Conservation (phyloP, 176 grass and related monocot genomes). For the Bonia amplexicaulis region DNA sequence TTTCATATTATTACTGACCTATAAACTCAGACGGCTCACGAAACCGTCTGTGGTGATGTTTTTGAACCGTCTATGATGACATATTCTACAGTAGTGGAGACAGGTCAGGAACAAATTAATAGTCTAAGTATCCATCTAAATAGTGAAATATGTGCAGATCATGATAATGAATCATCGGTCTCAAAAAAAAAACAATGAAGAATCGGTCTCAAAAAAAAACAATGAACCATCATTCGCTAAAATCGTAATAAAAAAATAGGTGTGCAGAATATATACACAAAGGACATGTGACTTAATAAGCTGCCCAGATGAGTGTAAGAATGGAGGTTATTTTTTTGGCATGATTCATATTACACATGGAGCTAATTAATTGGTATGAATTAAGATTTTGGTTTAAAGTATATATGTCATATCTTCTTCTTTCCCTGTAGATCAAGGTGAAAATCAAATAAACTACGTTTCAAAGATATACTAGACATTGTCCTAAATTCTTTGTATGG, state of each 20-base stretch:
- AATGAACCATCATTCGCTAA: neutral
- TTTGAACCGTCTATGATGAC: no score
- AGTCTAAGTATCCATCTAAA: neutral
- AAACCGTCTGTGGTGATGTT: no score
- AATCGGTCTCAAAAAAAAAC: no score
- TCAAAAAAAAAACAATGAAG: no score
- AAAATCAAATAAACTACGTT: neutral
- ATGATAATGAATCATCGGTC: neutral
- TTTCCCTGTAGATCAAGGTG: neutral
- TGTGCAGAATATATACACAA: neutral
- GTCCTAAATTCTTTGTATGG: neutral
- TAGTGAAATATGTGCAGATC: neutral
- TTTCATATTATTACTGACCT: no score
- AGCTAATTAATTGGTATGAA: neutral
- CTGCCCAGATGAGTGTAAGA: neutral
- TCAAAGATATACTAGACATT: neutral
- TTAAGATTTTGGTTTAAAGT: neutral
- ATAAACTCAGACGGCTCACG: no score
- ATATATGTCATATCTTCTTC: neutral
- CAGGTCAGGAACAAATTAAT: neutral
- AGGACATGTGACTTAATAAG: neutral
- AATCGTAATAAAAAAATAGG: neutral
- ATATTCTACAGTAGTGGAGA: neutral
- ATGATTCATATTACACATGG: neutral
- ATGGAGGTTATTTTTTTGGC: neutral